These are phyloP conservation scores for Leptomonas pyrrhocoris DNA, from an alignment of 208 protist species.

Conservation along the genomic window DNA sequence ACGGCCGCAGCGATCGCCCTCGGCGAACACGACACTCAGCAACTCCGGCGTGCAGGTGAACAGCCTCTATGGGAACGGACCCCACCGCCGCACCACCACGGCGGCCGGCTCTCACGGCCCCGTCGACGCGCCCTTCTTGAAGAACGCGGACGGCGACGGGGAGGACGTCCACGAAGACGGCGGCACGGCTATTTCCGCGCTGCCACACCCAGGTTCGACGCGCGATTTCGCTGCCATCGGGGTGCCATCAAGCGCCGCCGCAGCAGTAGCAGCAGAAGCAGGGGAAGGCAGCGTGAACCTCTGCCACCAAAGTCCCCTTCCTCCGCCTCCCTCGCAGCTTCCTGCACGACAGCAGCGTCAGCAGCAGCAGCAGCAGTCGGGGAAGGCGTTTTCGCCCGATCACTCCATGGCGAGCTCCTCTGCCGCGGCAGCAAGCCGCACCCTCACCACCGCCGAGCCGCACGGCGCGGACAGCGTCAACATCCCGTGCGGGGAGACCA, in stretches of 20 bases:
- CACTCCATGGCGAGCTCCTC: slow-evolving; percentile 4
- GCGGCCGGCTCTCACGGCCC: background rate
- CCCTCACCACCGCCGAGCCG: background rate
- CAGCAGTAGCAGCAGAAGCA: background rate
- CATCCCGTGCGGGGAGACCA: background rate
- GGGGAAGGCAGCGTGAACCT: background rate
- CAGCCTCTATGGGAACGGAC: background rate
- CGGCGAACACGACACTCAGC: slow-evolving; percentile 6
- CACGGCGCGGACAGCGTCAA: background rate
- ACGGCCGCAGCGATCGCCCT: background rate
- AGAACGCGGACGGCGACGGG: background rate
- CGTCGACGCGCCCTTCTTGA: background rate
- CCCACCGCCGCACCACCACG: slow-evolving; percentile 9
- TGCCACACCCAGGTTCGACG: too few species aligned
- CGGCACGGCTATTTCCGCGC: too few species aligned
- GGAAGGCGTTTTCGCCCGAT: background rate
- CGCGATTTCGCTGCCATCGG: too few species aligned
- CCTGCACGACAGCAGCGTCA: background rate
- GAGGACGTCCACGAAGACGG: background rate
- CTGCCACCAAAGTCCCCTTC: background rate
- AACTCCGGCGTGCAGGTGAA: slow-evolving; percentile 5
- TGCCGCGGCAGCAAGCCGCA: background rate
- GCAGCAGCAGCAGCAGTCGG: background rate
- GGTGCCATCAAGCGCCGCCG: too few species aligned
- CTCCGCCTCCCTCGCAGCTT: background rate